These are phyloP conservation scores for Marvania coccoides DNA, from an alignment of 139 green algal species.

Conservation along the genomic window DNA sequence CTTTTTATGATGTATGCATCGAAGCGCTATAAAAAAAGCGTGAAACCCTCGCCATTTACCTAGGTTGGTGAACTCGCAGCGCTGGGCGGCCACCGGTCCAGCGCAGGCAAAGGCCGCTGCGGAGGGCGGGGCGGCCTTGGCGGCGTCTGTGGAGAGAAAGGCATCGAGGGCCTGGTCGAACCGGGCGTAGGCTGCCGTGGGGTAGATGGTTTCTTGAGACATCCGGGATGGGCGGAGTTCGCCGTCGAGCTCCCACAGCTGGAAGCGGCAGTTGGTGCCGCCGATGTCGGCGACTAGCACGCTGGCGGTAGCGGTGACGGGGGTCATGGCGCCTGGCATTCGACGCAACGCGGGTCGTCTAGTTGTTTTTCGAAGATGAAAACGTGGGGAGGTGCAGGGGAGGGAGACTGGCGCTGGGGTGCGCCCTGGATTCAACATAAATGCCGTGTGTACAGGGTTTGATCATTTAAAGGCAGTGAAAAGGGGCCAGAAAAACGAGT, in stretches of 20 bases:
- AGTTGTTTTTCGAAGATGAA: no score
- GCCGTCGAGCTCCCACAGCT: conserved; percentile 56
- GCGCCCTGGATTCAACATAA: no score
- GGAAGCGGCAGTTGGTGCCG: conserved; percentile 86
- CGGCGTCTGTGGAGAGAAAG: neutral
- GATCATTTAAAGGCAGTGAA: no score
- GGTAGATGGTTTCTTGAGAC: conserved; percentile 23
- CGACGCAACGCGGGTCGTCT: no score
- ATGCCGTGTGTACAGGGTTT: no score
- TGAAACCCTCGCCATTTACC: no score
- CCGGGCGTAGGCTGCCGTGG: conserved; percentile 8
- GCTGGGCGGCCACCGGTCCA: conserved; percentile 67
- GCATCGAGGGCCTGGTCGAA: conserved; percentile 13
- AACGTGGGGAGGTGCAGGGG: no score
- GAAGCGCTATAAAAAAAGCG: no score
- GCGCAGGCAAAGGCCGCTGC: conserved; percentile 65
- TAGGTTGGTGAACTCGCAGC: conserved; percentile 86
- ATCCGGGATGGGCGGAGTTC: conserved; percentile 12
- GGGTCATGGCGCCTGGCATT: neutral
- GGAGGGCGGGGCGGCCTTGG: conserved; percentile 4
- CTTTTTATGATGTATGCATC: no score
- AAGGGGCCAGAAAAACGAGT: no score
- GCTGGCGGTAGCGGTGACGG: neutral
- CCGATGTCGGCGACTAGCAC: conserved; percentile 87
- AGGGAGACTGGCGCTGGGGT: no score